phyloP scores from a whole-genome alignment of 2,329 filamentous ascomycete genomes.

The Passalora sequoiae region DNA sequence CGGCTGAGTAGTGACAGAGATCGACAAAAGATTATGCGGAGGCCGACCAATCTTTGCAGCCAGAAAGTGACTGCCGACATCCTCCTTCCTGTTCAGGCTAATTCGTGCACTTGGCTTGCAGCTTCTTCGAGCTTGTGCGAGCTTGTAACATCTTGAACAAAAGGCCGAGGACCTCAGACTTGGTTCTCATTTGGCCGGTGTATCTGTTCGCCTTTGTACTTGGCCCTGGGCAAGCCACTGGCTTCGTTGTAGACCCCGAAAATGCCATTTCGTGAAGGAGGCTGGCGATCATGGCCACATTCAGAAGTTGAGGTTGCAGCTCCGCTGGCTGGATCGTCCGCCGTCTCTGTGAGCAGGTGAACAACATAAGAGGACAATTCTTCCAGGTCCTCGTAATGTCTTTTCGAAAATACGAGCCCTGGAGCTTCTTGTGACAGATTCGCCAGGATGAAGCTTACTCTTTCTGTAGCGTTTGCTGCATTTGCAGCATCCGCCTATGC shows the following conservation, averaged over 20 bases:
- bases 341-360: no score
- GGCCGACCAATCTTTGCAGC: not conserved
- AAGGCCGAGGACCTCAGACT: not conserved
- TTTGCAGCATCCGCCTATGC: conserved; percentile 3
- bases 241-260: no score
- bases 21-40: not conserved
- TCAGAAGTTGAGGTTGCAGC: not conserved
- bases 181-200: not conserved
- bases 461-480: conserved; percentile 1
- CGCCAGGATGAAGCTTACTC: not conserved
- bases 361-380: not conserved
- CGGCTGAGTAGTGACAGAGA: not conserved
- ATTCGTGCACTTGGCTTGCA: not conserved
- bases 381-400: not conserved
- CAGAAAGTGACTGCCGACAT: not conserved
- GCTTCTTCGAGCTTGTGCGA: not conserved
- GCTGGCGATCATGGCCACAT: not conserved
- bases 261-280: not conserved
- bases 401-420: not conserved
- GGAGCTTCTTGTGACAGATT: not conserved
- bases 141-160: not conserved
- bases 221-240: not conserved
- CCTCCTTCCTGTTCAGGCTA: not conserved
- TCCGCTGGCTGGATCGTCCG: no score
- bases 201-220: not conserved